phyloP scores from a whole-genome alignment of 106 monocot species.

The Gastrodia elata region DNA sequence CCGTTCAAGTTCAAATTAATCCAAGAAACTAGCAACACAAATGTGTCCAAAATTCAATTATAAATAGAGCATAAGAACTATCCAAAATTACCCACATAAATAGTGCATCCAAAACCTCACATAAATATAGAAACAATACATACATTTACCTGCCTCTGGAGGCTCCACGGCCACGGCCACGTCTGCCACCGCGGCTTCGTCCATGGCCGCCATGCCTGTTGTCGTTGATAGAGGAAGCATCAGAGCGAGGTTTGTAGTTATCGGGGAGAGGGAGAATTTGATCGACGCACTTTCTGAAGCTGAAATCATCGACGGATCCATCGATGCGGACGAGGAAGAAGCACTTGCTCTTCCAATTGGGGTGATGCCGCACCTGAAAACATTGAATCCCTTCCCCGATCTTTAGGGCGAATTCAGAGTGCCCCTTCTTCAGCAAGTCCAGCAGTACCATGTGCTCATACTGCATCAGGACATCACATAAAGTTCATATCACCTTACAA shows the following conservation, averaged over 20 bases:
- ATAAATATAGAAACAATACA: neutral
- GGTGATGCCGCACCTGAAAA: conserved; percentile 80
- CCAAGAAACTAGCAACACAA: neutral
- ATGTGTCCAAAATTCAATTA: conserved; percentile 4
- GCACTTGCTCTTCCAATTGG: conserved; percentile 67
- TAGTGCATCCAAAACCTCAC: neutral
- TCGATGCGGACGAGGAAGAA: conserved; percentile 65
- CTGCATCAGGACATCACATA: too few species aligned
- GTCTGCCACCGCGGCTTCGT: conserved; percentile 21
- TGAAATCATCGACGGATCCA: conserved; percentile 74
- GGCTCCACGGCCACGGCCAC: conserved; percentile 40
- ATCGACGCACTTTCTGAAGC: conserved; percentile 94
- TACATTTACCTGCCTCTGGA: conserved; percentile 21
- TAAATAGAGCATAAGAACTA: neutral
- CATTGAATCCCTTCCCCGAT: conserved; percentile 67
- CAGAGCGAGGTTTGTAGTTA: conserved; percentile 31
- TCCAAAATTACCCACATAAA: too few species aligned
- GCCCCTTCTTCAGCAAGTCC: conserved; percentile 76
- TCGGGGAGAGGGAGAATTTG: conserved; percentile 76
- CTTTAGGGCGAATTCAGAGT: conserved; percentile 49
- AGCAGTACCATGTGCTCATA: conserved; percentile 72
- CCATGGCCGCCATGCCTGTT: conserved; percentile 17
- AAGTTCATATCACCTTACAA: too few species aligned
- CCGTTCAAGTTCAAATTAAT: neutral
- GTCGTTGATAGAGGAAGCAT: conserved; percentile 17